Conservation (phyloP, 1,284 basidiomycete genomes). For the Gomphus bonarii region DNA sequence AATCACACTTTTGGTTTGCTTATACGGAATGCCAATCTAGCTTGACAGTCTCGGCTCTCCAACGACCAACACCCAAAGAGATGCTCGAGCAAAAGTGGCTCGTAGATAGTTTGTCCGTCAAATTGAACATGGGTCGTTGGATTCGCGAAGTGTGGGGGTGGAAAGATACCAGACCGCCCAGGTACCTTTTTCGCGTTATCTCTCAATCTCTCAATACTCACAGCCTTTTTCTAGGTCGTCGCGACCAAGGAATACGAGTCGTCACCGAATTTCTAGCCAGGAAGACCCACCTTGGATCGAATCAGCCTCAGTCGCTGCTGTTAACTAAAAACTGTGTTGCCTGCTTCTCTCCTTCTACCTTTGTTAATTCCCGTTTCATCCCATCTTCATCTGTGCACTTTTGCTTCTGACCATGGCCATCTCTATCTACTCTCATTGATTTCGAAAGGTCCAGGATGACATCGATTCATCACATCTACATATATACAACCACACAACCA, state of each 20-base stretch:
- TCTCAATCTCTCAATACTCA: background rate
- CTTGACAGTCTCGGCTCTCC: constrained; percentile 44
- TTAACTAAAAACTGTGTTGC: background rate
- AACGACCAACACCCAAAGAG: constrained; percentile 77
- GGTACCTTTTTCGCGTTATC: background rate
- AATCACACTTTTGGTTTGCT: background rate
- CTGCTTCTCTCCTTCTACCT: background rate
- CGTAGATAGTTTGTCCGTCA: constrained; percentile 63
- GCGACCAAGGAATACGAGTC: constrained; percentile 13
- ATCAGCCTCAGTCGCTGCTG: background rate
- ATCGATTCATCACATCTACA: background rate
- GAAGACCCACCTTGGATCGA: constrained; percentile 13
- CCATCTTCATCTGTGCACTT: background rate
- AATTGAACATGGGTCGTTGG: constrained; percentile 86
- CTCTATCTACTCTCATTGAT: constrained; percentile 1
- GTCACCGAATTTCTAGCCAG: constrained; percentile 7
- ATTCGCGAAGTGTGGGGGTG: constrained; percentile 86
- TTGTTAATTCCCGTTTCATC: background rate
- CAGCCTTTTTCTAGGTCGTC: background rate
- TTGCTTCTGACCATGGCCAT: background rate
- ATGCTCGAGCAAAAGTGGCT: constrained; percentile 90
- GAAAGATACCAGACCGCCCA: constrained; percentile 20
- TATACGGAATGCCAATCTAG: constrained; percentile 23
- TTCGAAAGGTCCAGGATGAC: constrained; percentile 6
- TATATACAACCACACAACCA: background rate